Evolutionary conservation across 2,329 filamentous ascomycete species (phyloP).

Genomic region (Ilyonectria robusta): DNA sequence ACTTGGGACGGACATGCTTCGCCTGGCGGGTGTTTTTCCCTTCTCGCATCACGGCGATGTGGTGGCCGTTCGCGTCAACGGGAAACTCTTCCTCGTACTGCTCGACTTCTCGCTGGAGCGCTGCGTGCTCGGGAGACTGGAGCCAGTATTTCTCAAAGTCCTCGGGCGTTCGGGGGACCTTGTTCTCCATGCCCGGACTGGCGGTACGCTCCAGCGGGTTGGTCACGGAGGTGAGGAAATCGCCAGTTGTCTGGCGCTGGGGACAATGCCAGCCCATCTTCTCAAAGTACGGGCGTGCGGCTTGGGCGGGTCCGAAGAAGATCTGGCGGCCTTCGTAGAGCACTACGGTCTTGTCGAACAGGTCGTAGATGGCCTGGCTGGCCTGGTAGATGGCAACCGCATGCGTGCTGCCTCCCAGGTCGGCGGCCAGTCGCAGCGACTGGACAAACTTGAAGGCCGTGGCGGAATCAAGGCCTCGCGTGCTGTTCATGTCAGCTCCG

Average conservation of each 20-base stretch:
- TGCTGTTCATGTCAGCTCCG: constrained; percentile 58
- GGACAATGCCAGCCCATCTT: constrained; percentile 77
- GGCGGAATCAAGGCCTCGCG: constrained; percentile 78
- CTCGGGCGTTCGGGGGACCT: constrained; percentile 75
- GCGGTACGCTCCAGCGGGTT: constrained; percentile 71
- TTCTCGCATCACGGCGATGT: constrained; percentile 57
- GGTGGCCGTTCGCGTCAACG: constrained; percentile 54
- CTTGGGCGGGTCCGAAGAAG: constrained; percentile 74
- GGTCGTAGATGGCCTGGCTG: constrained; percentile 75
- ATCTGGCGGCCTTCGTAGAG: constrained; percentile 83
- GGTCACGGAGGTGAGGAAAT: constrained; percentile 78
- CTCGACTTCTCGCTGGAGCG: constrained; percentile 62
- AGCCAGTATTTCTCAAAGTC: constrained; percentile 71
- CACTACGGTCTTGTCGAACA: constrained; percentile 82
- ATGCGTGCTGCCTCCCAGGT: constrained; percentile 72
- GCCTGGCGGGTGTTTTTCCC: constrained; percentile 62
- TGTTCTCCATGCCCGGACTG: constrained; percentile 69
- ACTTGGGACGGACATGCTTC: constrained; percentile 66
- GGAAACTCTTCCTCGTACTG: constrained; percentile 62
- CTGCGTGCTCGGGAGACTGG: constrained; percentile 58
- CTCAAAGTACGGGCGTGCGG: constrained; percentile 76
- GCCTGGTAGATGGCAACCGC: constrained; percentile 80
- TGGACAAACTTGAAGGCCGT: constrained; percentile 81
- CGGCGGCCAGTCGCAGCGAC: constrained; percentile 73
- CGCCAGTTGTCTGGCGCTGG: constrained; percentile 74